Conservation (phyloP, 257 asterid species). For the Linaria vulgaris region DNA sequence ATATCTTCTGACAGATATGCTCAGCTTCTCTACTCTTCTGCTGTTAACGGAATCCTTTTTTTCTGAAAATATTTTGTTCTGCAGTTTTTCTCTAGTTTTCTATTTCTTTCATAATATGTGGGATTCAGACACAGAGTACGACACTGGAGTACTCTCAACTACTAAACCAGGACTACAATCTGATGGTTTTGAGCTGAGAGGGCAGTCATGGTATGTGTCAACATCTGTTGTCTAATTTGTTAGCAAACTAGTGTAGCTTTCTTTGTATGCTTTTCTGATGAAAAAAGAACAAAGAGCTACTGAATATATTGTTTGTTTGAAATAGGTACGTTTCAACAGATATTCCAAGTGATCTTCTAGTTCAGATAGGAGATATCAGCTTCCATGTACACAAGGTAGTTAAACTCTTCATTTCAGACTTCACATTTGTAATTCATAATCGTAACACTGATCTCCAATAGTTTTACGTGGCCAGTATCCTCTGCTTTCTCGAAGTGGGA, state of each 20-base stretch:
- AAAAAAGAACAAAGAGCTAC: not conserved
- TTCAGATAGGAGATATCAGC: slow-evolving; percentile 73
- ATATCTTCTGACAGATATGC: slow-evolving; percentile 12
- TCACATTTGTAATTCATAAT: not conserved
- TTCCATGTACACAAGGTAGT: slow-evolving; percentile 92
- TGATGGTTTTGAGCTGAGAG: slow-evolving; percentile 87
- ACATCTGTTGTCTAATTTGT: not conserved
- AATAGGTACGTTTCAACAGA: slow-evolving; percentile 86
- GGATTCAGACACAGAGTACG: slow-evolving; percentile 79
- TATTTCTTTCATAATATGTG: slow-evolving; percentile 51
- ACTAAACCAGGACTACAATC: slow-evolving; percentile 60
- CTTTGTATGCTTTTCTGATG: not conserved
- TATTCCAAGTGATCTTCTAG: slow-evolving; percentile 83
- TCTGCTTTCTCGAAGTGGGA: slow-evolving; percentile 86
- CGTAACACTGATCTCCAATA: slow-evolving; percentile 16
- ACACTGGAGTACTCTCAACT: slow-evolving; percentile 59
- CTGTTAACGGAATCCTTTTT: slow-evolving; percentile 7
- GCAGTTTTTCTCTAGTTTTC: slow-evolving; percentile 14
- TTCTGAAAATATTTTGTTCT: slow-evolving; percentile 17
- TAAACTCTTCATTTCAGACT: slow-evolving; percentile 4
- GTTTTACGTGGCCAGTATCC: slow-evolving; percentile 53
- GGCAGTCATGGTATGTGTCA: slow-evolving; percentile 72
- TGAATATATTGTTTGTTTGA: slow-evolving; percentile 13
- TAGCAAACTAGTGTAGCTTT: not conserved
- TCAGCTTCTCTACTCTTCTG: slow-evolving; percentile 27